Evolutionary conservation across 179 eudicot genomes (phyloP).

Genomic region (Gypsophila paniculata): DNA sequence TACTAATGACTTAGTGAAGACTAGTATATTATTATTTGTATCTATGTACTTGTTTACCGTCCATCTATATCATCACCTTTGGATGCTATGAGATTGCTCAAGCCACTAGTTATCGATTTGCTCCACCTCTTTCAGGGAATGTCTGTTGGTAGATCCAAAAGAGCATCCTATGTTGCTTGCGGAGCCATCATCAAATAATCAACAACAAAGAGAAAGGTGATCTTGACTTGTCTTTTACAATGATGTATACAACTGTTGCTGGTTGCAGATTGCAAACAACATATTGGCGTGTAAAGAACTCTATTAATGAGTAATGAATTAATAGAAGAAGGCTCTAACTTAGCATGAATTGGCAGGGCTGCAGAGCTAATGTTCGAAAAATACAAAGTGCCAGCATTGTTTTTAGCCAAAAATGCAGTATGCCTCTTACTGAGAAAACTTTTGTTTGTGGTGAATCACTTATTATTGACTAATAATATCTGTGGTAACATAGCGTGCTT

Average conservation of each 20-base stretch:
- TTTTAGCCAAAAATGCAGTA: constrained; percentile 98
- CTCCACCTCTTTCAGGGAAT: constrained; percentile 51
- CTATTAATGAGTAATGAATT: background rate
- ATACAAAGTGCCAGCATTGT: constrained; percentile 90
- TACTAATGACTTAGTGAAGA: background rate
- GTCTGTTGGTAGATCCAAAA: constrained; percentile 84
- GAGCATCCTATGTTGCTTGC: constrained; percentile 98
- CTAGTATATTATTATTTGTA: background rate
- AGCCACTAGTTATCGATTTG: constrained; percentile 16
- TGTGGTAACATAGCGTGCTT: constrained; percentile 18
- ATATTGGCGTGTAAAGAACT: background rate
- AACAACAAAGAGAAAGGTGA: constrained; percentile 94
- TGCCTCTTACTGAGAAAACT: constrained; percentile 28
- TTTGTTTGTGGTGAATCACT: constrained; percentile 11
- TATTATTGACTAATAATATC: no score
- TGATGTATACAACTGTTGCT: background rate
- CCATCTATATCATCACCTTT: background rate
- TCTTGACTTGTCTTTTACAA: constrained; percentile 7
- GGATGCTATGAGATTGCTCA: background rate
- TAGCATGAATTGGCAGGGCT: constrained; percentile 53
- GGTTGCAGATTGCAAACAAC: constrained; percentile 12
- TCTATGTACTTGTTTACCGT: no score
- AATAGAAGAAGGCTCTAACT: constrained; percentile 4
- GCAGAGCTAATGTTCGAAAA: constrained; percentile 98
- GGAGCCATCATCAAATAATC: constrained; percentile 80